Evolutionary conservation across 306 rosid species (phyloP).

Genomic region (Senna tora): DNA sequence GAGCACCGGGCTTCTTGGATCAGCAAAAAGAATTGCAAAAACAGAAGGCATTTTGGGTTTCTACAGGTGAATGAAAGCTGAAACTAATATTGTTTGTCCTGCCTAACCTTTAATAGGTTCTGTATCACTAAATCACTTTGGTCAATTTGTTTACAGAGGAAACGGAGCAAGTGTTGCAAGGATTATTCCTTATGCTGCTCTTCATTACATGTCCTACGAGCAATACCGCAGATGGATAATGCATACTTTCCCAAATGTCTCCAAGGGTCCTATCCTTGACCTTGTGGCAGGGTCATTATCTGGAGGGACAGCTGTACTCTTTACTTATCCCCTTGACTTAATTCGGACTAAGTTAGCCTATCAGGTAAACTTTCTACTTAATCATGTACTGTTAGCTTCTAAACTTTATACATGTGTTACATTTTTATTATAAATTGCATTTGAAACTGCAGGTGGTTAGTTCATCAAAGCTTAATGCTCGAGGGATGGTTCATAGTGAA

Average conservation of each 20-base stretch:
- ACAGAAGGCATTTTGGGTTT: slow-evolving; percentile 86
- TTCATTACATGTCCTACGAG: slow-evolving; percentile 89
- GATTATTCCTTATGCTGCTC: slow-evolving; percentile 93
- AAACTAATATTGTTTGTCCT: slow-evolving; percentile 6
- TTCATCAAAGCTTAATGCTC: slow-evolving; percentile 57
- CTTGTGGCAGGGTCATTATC: slow-evolving; percentile 95
- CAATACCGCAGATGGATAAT: slow-evolving; percentile 90
- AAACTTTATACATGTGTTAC: no score
- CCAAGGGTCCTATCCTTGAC: slow-evolving; percentile 87
- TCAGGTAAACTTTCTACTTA: slow-evolving; percentile 55
- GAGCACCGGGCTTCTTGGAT: slow-evolving; percentile 70
- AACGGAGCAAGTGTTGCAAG: slow-evolving; percentile 98
- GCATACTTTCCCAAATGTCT: slow-evolving; percentile 68
- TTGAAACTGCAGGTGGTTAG: slow-evolving; percentile 66
- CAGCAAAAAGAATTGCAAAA: slow-evolving; percentile 64
- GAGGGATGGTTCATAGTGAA: slow-evolving; percentile 46
- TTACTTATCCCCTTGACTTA: slow-evolving; percentile 91
- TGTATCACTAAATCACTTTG: background rate
- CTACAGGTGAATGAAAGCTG: slow-evolving; percentile 63
- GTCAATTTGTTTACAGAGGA: slow-evolving; percentile 61
- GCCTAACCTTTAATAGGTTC: background rate
- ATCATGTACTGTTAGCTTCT: no score
- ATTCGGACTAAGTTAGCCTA: slow-evolving; percentile 91
- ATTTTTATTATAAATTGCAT: background rate
- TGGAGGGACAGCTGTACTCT: slow-evolving; percentile 93